A percentile compares a stretch with the other conserved stretches of the same genome.
These are phyloP conservation scores for Cotoneaster glaucophyllus DNA, from an alignment of 306 rosid genomes.

Conservation along the genomic window DNA sequence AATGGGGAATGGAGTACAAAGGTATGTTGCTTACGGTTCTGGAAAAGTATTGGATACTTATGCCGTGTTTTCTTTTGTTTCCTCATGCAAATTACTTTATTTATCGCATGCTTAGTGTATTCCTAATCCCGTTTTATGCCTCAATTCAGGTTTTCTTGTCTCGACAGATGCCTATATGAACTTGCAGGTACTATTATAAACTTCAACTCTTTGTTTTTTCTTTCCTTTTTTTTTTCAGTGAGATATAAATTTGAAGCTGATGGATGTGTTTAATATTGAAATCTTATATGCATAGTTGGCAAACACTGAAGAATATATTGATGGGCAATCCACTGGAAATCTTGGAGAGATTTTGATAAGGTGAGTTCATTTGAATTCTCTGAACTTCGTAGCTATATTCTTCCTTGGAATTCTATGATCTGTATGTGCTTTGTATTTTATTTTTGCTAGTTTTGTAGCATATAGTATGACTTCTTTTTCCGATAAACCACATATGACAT, in stretches of 20 bases:
- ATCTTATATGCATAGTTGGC: slow-evolving; percentile 30
- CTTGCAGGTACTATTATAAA: slow-evolving; percentile 37
- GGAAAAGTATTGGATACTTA: neutral
- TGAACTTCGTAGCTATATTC: neutral
- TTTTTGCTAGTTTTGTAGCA: neutral
- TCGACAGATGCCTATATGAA: slow-evolving; percentile 53
- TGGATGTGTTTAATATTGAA: neutral
- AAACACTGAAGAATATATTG: slow-evolving; percentile 49
- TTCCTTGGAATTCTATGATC: neutral
- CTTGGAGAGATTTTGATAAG: slow-evolving; percentile 56
- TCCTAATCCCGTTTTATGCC: neutral
- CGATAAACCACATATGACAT: neutral
- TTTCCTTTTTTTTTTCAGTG: neutral
- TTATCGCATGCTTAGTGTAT: neutral
- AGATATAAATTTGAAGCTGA: neutral
- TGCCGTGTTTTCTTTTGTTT: neutral
- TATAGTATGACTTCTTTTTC: neutral
- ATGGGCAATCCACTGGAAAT: slow-evolving; percentile 47
- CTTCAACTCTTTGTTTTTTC: neutral
- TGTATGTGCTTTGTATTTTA: neutral
- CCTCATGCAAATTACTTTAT: neutral
- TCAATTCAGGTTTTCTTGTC: slow-evolving; percentile 43
- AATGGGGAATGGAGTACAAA: slow-evolving; percentile 65
- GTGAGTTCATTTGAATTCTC: slow-evolving; percentile 11
- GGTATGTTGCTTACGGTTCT: slow-evolving; percentile 15